phyloP scores from a whole-genome alignment of 441 rosid species.

The Eruca vesicaria region DNA sequence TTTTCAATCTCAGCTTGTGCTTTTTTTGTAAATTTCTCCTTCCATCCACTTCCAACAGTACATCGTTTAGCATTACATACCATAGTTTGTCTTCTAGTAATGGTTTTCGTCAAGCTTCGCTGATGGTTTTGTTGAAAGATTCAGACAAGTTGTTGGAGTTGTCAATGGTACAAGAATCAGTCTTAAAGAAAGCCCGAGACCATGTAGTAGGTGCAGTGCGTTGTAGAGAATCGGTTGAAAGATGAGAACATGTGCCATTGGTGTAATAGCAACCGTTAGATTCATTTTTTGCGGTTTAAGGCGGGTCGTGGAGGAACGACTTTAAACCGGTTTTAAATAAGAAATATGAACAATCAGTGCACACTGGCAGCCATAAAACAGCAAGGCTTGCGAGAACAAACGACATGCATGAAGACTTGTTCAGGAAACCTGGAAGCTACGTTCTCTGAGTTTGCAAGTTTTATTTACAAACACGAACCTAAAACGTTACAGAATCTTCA shows the following conservation, averaged over 20 bases:
- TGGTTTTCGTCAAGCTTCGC: no score
- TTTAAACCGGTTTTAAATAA: background rate
- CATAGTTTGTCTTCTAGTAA: background rate
- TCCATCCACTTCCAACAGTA: background rate
- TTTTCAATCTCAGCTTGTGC: background rate
- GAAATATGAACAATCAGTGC: background rate
- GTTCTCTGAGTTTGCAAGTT: background rate
- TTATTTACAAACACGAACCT: constrained; percentile 9
- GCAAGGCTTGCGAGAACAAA: background rate
- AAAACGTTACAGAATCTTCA: constrained; percentile 41
- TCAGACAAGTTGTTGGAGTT: no score
- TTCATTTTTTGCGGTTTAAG: background rate
- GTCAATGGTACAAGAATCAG: no score
- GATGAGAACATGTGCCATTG: background rate
- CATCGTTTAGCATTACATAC: background rate
- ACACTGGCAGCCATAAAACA: background rate
- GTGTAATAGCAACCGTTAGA: background rate
- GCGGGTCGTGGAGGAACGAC: background rate
- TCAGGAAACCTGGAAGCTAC: background rate
- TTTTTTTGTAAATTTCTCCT: background rate
- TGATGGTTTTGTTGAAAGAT: no score
- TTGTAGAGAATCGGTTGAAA: no score
- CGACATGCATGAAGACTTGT: background rate
- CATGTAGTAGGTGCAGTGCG: no score
- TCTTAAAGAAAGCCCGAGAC: no score